Evolutionary conservation across 1,139 yeast genomes (phyloP), one percentile per base, ranked within the genome.

Genomic region (Yamadazyma diospyri): DNA sequence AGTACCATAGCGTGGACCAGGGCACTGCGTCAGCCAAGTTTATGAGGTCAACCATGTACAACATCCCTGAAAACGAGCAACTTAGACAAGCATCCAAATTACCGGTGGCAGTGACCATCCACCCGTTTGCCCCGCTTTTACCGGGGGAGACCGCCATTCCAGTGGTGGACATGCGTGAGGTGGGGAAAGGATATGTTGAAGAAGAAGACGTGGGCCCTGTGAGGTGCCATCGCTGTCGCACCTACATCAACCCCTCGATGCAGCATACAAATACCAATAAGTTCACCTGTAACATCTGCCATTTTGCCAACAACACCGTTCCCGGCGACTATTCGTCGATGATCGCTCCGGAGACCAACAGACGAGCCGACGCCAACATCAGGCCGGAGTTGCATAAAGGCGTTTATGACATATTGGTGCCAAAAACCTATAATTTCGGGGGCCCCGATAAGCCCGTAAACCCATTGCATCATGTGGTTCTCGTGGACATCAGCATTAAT

Each of bases 191-290:
- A 9, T 37, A 34, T 21, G 34, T 37, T 2, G 50, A 44, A 10
- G 69, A 63, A 41, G 55, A 60, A 0, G 71, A 64, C 29, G 51
- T 55, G 15, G 86, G 88, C 1, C 96, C 96, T 1, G 80, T 94
- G 23, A 74, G 99, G 48, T 92, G 98, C 59, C 75, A 78, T 44
- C 79, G 98, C 38, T 92, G 99, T 59, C 75, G 97, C 38, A 75
- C 95, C 1, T 92, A 88, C 56, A 71, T 88, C 45, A 92, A 92
- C 53, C 95, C 97, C 2, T 76, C 80, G 12, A 83, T 85, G 80
- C 81, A 78, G 46, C 80, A 82, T 45, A 70, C 78, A 7, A 73
- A 71, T 32, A 81, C 80, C 26, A 76, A 80, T 27, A 68, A 64
- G 40, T 84, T 86, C 57, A 69, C 77, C 16, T 92, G 99, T 64